Evolutionary conservation across 1,284 basidiomycete genomes (phyloP), one percentile per base, ranked within the genome.

Genomic region (Phellopilus nigrolimitatus): DNA sequence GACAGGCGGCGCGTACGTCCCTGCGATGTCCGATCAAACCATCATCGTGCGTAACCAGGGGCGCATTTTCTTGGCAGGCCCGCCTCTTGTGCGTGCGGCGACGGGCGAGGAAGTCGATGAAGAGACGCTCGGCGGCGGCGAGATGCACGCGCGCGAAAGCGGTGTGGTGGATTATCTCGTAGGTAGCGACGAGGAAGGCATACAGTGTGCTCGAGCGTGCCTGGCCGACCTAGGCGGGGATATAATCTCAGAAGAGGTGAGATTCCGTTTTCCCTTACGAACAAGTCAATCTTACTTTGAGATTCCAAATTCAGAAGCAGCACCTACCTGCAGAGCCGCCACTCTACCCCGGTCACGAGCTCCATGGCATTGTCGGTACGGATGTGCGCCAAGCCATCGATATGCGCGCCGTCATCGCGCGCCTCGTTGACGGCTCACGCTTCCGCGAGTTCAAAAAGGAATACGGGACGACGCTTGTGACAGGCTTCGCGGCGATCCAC

Each of bases 401-500:
- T 66, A 93, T 97, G 83, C 78, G 91, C 41, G 93, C 97, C 63
- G 84, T 97, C 24, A 94, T 97, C 61, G 83, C 93, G 12, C 84
- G 94, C 22, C 71, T 95, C 40, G 92, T 95, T 3, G 94, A 97
- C 60, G 93, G 92, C 2, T 93, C 89, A 62, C 80, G 84, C 52
- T 95, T 97, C 67, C 78, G 92, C 57, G 94, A 97, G 68, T 97
- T 95, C 75, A 97, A 97, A 75, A 89, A 88, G 66, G 91, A 94
- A 63, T 97, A 95, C 64, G 94, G 91, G 12, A 72, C 84, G 43
- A 95, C 92, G 0, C 83, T 97, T 52, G 80, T 97, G 49, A 97
- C 93, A 5, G 90, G 91, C n/a, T 94, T 93, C 64, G 92, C 91
- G 13, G 80, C 89, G 65, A 78, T 95, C 34, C 92, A 94, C 63